Percentiles rank a stretch among this genome's conserved stretches.
Evolutionary conservation across 2,329 filamentous ascomycete species (phyloP).

Genomic region (Talaromyces sp.): DNA sequence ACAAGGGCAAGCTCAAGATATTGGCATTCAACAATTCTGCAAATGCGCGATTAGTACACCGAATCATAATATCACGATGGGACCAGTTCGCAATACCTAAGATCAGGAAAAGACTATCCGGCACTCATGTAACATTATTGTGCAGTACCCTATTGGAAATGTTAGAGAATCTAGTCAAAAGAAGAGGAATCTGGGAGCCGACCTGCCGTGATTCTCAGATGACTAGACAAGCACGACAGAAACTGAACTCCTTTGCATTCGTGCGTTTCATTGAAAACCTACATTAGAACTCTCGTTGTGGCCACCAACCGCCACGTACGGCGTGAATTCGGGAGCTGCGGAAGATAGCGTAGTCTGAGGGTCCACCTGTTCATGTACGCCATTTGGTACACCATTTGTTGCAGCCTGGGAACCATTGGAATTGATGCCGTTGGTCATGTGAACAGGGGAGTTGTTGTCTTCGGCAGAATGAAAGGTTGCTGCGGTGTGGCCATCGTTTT

Average conservation of each 20-base stretch:
- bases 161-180: neutral
- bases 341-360: constrained; percentile 55
- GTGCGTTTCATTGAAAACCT: constrained; percentile 29
- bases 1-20: constrained; percentile 3
- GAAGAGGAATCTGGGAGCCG: neutral
- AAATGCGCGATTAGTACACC: neutral
- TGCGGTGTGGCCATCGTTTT: constrained; percentile 63
- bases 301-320: constrained; percentile 30
- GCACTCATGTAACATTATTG: neutral
- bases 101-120: neutral
- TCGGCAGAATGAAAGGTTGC: constrained; percentile 27
- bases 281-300: constrained; percentile 35
- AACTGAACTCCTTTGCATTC: constrained; percentile 35
- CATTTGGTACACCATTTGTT: constrained; percentile 36
- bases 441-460: constrained; percentile 26
- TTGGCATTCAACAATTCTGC: neutral
- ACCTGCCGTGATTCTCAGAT: constrained; percentile 10
- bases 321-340: constrained; percentile 59
- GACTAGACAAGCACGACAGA: constrained; percentile 45
- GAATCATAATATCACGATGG: neutral
- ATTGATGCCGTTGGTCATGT: constrained; percentile 26
- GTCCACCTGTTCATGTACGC: constrained; percentile 29
- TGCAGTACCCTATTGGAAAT: neutral
- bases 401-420: constrained; percentile 16
- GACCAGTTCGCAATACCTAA: neutral